Conservation (phyloP, 495 filamentous ascomycete species). For the Annulohypoxylon maeteangense region DNA sequence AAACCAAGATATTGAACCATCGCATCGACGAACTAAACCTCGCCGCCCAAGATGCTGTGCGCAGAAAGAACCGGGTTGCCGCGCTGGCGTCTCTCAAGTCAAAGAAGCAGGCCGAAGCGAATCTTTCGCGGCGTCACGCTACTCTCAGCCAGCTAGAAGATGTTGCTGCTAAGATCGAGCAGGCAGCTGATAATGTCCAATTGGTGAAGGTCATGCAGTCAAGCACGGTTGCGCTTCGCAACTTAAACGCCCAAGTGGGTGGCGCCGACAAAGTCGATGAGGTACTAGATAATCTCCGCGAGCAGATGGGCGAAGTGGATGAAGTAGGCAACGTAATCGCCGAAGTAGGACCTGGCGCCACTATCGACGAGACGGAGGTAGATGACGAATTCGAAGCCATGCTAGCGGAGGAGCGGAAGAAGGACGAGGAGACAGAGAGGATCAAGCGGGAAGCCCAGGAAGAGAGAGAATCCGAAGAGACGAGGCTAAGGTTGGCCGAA, state of each 20-base stretch:
- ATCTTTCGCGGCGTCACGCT: slow-evolving; percentile 72
- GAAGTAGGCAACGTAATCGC: slow-evolving; percentile 82
- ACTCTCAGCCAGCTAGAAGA: slow-evolving; percentile 84
- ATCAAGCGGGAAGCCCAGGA: slow-evolving; percentile 50
- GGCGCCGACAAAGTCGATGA: slow-evolving; percentile 79
- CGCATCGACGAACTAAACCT: slow-evolving; percentile 67
- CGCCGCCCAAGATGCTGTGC: slow-evolving; percentile 74
- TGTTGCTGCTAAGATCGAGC: slow-evolving; percentile 80
- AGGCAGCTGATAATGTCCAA: slow-evolving; percentile 83
- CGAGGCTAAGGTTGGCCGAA: slow-evolving; percentile 52
- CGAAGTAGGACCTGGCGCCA: slow-evolving; percentile 61
- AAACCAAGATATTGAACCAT: slow-evolving; percentile 61
- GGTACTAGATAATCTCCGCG: slow-evolving; percentile 75
- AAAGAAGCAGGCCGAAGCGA: slow-evolving; percentile 81
- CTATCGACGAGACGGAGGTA: slow-evolving; percentile 83
- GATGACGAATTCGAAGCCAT: slow-evolving; percentile 88
- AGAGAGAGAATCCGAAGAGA: slow-evolving; percentile 50
- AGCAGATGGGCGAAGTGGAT: slow-evolving; percentile 84
- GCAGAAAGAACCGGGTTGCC: slow-evolving; percentile 72
- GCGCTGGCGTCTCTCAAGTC: slow-evolving; percentile 82
- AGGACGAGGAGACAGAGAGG: slow-evolving; percentile 62
- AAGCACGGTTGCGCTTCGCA: slow-evolving; percentile 73
- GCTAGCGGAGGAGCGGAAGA: slow-evolving; percentile 71
- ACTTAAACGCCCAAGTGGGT: slow-evolving; percentile 80
- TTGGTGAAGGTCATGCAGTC: slow-evolving; percentile 83